These are phyloP conservation scores for Plicaturopsis crispa DNA, from an alignment of 768 basidiomycete genomes.

Conservation along the genomic window DNA sequence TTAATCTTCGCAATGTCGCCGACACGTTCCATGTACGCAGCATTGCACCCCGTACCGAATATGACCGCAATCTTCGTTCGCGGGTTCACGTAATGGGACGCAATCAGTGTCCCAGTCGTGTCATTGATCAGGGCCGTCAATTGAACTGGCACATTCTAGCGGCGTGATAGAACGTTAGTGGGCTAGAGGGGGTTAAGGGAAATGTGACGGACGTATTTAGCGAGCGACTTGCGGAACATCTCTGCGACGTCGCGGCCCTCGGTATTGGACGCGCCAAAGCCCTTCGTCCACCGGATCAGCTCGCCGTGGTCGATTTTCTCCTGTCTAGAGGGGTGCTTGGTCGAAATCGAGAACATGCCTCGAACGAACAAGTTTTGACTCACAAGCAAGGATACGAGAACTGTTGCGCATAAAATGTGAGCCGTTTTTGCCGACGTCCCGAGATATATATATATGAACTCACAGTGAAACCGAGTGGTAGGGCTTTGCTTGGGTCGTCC, in stretches of 20 bases:
- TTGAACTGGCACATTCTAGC: conserved; percentile 76
- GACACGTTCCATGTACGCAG: conserved; percentile 94
- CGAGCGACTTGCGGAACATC: conserved; percentile 84
- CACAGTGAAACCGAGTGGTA: conserved; percentile 93
- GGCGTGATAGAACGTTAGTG: background rate
- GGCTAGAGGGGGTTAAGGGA: background rate
- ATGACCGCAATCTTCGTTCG: conserved; percentile 90
- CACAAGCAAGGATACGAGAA: conserved; percentile 95
- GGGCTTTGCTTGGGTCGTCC: conserved; percentile 37
- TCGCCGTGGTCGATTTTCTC: conserved; percentile 87
- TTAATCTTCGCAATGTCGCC: conserved; percentile 81
- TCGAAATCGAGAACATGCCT: background rate
- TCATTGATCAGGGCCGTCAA: conserved; percentile 93
- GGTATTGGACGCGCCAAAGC: conserved; percentile 86
- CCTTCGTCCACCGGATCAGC: conserved; percentile 99
- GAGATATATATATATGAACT: conserved; percentile 30
- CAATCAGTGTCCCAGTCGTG: conserved; percentile 96
- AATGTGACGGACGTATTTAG: conserved; percentile 53
- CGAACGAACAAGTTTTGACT: conserved; percentile 24
- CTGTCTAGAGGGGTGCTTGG: conserved; percentile 62
- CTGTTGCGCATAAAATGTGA: conserved; percentile 31
- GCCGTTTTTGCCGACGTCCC: no score
- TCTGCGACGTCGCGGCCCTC: conserved; percentile 90
- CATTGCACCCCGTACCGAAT: conserved; percentile 98
- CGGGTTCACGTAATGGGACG: conserved; percentile 92